Evolutionary conservation across 192 early-diverging fungal species (phyloP).

Genomic region (Entomortierella lignicola): DNA sequence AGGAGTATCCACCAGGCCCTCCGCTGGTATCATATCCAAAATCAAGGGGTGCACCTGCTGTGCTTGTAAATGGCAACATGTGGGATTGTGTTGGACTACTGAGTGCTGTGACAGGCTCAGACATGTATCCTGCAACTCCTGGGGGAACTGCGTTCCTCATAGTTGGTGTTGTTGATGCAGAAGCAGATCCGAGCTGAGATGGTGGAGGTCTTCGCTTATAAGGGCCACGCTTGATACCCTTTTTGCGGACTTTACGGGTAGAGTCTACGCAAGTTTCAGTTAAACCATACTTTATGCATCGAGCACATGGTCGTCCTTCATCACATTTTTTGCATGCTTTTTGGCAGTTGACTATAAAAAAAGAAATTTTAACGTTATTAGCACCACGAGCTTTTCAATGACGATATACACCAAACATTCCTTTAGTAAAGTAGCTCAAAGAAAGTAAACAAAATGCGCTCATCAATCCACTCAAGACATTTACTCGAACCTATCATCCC

Average conservation of each 20-base stretch:
- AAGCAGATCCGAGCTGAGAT: slow-evolving; percentile 26
- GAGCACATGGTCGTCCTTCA: slow-evolving; percentile 83
- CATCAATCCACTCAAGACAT: too few species aligned
- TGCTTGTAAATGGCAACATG: slow-evolving; percentile 32
- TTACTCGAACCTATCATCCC: too few species aligned
- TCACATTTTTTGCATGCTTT: slow-evolving; percentile 95
- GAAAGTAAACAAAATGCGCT: too few species aligned
- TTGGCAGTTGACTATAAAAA: slow-evolving; percentile 78
- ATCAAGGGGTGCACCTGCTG: slow-evolving; percentile 33
- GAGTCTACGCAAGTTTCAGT: slow-evolving; percentile 80
- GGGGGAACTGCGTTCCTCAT: slow-evolving; percentile 37
- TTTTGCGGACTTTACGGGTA: slow-evolving; percentile 82
- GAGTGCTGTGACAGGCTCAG: slow-evolving; percentile 41
- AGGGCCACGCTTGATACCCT: slow-evolving; percentile 87
- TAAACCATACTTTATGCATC: slow-evolving; percentile 82
- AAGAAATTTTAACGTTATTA: not conserved
- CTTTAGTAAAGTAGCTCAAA: too few species aligned
- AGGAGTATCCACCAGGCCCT: slow-evolving; percentile 19
- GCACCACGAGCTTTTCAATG: not conserved
- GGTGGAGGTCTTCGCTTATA: slow-evolving; percentile 73
- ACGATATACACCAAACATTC: not conserved
- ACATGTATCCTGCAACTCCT: slow-evolving; percentile 35
- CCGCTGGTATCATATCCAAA: slow-evolving; percentile 44
- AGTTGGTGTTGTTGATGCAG: slow-evolving; percentile 38
- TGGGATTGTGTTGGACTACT: slow-evolving; percentile 46